Evolutionary conservation across 805 yeast species (phyloP), one percentile per base, ranked within the genome.

Genomic region (Saccharomycopsis microspora): DNA sequence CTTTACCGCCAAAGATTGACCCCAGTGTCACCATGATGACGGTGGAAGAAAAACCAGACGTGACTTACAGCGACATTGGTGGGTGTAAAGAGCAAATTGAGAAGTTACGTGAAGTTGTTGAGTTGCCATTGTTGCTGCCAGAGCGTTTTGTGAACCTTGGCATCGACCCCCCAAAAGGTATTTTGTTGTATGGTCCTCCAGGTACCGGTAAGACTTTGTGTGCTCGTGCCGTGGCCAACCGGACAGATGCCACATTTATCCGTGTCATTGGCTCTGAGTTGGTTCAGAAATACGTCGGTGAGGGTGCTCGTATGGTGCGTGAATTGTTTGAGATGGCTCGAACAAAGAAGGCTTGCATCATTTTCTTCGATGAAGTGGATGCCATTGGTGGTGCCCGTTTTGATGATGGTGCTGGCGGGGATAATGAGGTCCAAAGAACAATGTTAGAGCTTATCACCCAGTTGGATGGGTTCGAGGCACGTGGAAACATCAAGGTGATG

Each of bases 331-430:
- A 93, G 64, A 89, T 93, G 97, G 99, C 99, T 2, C 82, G 98
- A 64, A 85, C 97, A 36, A 93, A 93, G 67, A 89, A 90, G 62
- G 97, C 98, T 1, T 90, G 97, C 68, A 93, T 93, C 61, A 90
- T 93, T 49, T 93, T 93, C 68, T 93, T 93, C 60, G 99, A 93
- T 68, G 99, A 93, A 71, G 82, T 93, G 56, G 99, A 93, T 70
- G 98, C 99, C 37, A 87, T 93, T 64, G 99, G 99, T 56, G 98
- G 98, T 39, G 97, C 97, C n/a, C 82, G 99, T 65, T 93, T 93
- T 63, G 98, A 93, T 65, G 98, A 93, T 64, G 97, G 97, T 60
- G 97, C 97, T 7, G 97, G 97, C 58, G 97, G 97, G 61, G 98
- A 93, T 66, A 93, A 90, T 63, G 99, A 93, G 69, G 98, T 93